Percentiles rank a stretch among this genome's conserved stretches.
phyloP scores from a whole-genome alignment of 257 asterid species.

The Datura wrightii region DNA sequence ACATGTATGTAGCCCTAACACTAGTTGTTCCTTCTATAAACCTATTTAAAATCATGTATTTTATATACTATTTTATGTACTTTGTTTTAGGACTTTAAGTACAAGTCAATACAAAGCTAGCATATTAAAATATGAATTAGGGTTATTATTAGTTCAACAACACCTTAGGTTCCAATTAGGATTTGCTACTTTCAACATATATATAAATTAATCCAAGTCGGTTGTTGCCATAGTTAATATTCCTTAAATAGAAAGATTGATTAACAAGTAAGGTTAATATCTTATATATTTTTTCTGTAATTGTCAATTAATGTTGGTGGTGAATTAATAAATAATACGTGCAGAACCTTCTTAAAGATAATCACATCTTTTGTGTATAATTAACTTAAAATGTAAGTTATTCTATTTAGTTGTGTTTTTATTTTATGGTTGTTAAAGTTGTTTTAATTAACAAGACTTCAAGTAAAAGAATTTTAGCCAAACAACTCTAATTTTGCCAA shows the following conservation, averaged over 20 bases:
- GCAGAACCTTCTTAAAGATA: not conserved
- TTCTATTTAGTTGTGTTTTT: not conserved
- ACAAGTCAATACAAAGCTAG: not conserved
- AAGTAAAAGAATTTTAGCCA: not conserved
- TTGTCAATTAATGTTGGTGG: slow-evolving; percentile 15
- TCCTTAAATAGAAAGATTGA: not conserved
- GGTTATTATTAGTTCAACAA: not conserved
- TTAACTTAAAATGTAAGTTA: not conserved
- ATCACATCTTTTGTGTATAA: not conserved
- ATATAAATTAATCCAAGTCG: not conserved
- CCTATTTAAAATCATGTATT: not conserved
- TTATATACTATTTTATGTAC: slow-evolving; percentile 12
- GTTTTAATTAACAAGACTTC: slow-evolving; percentile 7
- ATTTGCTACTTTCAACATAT: slow-evolving; percentile 21
- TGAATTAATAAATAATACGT: not conserved
- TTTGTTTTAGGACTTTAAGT: not conserved
- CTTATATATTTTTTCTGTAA: not conserved
- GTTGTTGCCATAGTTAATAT: not conserved
- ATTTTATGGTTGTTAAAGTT: not conserved
- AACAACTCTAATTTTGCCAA: not conserved
- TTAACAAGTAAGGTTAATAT: not conserved
- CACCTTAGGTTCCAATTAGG: slow-evolving; percentile 9
- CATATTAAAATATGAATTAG: not conserved
- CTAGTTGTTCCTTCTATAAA: not conserved
- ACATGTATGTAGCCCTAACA: not conserved